Base-by-base conservation (phyloP, 1,139 yeast genomes). In the Kodamaea ohmeri region DNA sequence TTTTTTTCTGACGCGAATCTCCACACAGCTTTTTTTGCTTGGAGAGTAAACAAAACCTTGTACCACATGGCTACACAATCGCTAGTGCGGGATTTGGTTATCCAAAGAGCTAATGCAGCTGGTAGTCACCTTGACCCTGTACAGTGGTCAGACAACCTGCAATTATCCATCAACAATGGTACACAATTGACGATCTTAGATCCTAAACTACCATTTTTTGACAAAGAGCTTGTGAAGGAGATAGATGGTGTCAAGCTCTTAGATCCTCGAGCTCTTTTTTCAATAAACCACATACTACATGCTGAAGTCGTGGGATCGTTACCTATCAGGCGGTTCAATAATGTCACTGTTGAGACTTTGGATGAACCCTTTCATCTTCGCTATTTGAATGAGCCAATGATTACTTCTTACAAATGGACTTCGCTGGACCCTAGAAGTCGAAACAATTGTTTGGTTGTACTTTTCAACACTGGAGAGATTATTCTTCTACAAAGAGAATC, bases 391-490 rank as follows among this genome's bases (percentile, higher is more conserved):
- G 74, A 68, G 14, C 65, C 71, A 1, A 41, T 46, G n/a, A 61
- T 69, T 8, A 57, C 63, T 2, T 50, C 56, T 29, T 73, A 69
- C 42, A 56, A 55, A 42, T 68, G 75, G 74, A 53, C 68, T 3
- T 53, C 62, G 1, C 41, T 53, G 2, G 50, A 52, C 25, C 44
- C 46, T 3, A 39, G 43, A 8, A 50, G 60, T 3, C 57, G 63
- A 38, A 65, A 63, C 34, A 57, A 63, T 38, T 51, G 48, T 31
- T 50, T 70, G 33, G 71, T 65, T 0, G 63, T 66, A 1, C 48
- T 70, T 17, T 59, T 62, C 35, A 70, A 66, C 39, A 60, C 74
- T 1, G 71, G 70, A 0, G 76, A 71, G 41, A 48, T 69, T 9
- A 41, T 69, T 30, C 46, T 67, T 3, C 46, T 69, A 15, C 55